A percentile compares a stretch with the other conserved stretches of the same genome.
Conservation (phyloP, 257 asterid genomes). For the Solanum ossicruentum region DNA sequence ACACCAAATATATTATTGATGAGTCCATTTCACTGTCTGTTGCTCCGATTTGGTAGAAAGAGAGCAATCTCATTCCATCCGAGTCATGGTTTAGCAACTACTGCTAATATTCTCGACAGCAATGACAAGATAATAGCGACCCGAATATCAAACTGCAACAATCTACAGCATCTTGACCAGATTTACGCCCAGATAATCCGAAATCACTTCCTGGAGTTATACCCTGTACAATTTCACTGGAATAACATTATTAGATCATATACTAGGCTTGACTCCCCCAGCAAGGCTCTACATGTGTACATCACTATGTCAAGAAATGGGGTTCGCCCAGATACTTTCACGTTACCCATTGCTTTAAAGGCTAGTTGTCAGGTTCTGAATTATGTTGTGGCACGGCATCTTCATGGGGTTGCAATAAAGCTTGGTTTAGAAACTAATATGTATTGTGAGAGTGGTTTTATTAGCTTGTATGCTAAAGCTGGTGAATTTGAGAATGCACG, state of each 20-base stretch:
- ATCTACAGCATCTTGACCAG: slow-evolving; percentile 40
- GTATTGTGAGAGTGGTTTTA: slow-evolving; percentile 76
- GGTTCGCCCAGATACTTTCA: slow-evolving; percentile 44
- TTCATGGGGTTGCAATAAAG: slow-evolving; percentile 43
- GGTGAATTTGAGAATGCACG: slow-evolving; percentile 42
- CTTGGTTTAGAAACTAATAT: slow-evolving; percentile 34
- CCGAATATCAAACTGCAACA: slow-evolving; percentile 35
- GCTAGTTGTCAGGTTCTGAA: slow-evolving; percentile 31
- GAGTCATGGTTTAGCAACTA: not conserved
- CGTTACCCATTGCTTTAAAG: slow-evolving; percentile 59
- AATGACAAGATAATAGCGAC: slow-evolving; percentile 23
- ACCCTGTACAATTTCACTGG: slow-evolving; percentile 53
- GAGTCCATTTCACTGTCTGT: not conserved
- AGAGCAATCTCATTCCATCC: not conserved
- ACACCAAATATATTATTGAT: not conserved
- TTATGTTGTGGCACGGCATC: slow-evolving; percentile 21
- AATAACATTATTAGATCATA: slow-evolving; percentile 63
- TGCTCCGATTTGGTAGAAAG: not conserved
- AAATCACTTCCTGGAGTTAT: slow-evolving; percentile 32
- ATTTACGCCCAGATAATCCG: slow-evolving; percentile 36
- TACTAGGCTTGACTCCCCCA: slow-evolving; percentile 41
- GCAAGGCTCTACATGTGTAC: slow-evolving; percentile 37
- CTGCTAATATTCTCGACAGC: not conserved
- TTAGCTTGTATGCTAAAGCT: slow-evolving; percentile 37
- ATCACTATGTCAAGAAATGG: slow-evolving; percentile 52